Evolutionary conservation across 371 early-diverging fungal genomes (phyloP), one percentile per base, ranked within the genome.

Genomic region (Mortierella sp.): DNA sequence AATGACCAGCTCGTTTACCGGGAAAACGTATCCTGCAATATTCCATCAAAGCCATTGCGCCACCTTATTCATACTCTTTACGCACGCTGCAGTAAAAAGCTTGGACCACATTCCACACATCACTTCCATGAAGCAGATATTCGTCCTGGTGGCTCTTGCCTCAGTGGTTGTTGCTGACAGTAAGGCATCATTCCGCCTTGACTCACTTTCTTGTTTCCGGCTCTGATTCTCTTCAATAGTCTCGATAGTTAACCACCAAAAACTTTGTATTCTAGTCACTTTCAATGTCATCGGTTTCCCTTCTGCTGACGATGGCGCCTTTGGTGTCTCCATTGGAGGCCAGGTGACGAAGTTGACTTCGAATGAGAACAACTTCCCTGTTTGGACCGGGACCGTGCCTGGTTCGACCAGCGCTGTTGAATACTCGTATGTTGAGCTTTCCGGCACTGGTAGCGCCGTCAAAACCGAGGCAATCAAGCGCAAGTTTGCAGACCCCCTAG

Each of bases 241-340:
- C n/a, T n/a, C n/a, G n/a, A n/a, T n/a, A n/a, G n/a, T n/a, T n/a
- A n/a, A n/a, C n/a, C n/a, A n/a, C n/a, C n/a, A n/a, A n/a, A n/a
- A n/a, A n/a, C n/a, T n/a, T n/a, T n/a, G n/a, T n/a, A n/a, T n/a
- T 19, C 12, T 50, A 71, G 72, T 71, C 30, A 49, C 53, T 3
- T 71, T 58, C 50, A 64, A 60, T 32, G 72, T 71, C 17, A 48
- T 71, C 48, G 72, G 72, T 4, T 71, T 64, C 27, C 72, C 72
- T 3, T 44, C 64, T 4, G 7, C 51, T 1, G 0, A 28, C 15
- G 24, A 32, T 12, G 56, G 56, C 56, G 26, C 14, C 34, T 71
- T 71, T 27, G 72, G 72, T 5, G 72, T 71, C 49, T 55, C 46
- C 19, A 56, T 64, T 42, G 42, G 32, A 9, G 72, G 64, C 11